These are phyloP conservation scores for Lunasporangiospora selenospora DNA, from an alignment of 192 early-diverging fungal genomes.

Conservation along the genomic window DNA sequence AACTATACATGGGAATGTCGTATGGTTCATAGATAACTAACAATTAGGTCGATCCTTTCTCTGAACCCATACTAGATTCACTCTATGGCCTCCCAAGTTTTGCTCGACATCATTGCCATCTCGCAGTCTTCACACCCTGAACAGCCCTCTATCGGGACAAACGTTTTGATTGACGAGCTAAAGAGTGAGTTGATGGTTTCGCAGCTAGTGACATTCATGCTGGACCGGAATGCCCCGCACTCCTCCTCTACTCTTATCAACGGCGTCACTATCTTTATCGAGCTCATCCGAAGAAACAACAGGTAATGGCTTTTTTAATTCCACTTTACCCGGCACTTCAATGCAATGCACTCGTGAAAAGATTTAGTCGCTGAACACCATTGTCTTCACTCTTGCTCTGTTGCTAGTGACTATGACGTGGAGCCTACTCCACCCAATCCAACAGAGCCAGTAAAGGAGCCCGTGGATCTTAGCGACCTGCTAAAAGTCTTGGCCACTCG, in stretches of 20 bases:
- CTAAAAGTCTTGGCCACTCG: slow-evolving; percentile 83
- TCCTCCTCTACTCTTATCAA: slow-evolving; percentile 90
- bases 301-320: slow-evolving; percentile 53
- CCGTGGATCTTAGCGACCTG: slow-evolving; percentile 90
- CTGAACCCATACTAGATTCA: slow-evolving; percentile 59
- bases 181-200: slow-evolving; percentile 81
- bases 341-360: not conserved
- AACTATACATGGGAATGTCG: not conserved
- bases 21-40: slow-evolving; percentile 2
- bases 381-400: not conserved
- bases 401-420: slow-evolving; percentile 49
- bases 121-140: slow-evolving; percentile 72
- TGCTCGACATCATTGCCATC: slow-evolving; percentile 86
- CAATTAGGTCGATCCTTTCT: not conserved
- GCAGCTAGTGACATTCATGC: slow-evolving; percentile 88
- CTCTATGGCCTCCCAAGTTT: slow-evolving; percentile 81
- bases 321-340: not conserved
- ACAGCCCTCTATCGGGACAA: slow-evolving; percentile 69
- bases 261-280: slow-evolving; percentile 96
- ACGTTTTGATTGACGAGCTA: slow-evolving; percentile 69
- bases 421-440: slow-evolving; percentile 45
- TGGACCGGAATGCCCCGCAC: slow-evolving; percentile 75
- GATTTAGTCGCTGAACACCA: not conserved
- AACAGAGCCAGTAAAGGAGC: slow-evolving; percentile 24
- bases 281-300: slow-evolving; percentile 97